Evolutionary conservation across 805 yeast genomes (phyloP).

Genomic region (Saccharomyces jurei): DNA sequence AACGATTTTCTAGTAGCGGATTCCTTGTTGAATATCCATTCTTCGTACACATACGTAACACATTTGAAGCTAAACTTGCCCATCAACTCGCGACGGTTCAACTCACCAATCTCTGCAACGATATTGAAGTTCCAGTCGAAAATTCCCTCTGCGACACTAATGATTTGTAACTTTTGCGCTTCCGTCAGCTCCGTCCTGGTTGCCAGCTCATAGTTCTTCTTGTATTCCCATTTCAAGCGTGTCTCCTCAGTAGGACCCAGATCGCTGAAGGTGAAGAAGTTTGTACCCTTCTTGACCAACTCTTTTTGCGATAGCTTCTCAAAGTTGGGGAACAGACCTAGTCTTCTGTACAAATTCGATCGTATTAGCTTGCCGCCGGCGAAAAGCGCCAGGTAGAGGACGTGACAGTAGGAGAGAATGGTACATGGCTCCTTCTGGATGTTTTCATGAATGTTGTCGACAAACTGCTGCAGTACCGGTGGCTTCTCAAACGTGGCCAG

Average conservation of each 20-base stretch:
- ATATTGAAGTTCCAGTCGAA: constrained; percentile 55
- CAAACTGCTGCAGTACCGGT: constrained; percentile 54
- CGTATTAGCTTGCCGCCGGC: constrained; percentile 78
- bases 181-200: constrained; percentile 68
- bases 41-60: constrained; percentile 29
- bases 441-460: constrained; percentile 47
- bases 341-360: constrained; percentile 54
- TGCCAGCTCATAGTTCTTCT: constrained; percentile 67
- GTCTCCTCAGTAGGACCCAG: constrained; percentile 57
- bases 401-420: constrained; percentile 74
- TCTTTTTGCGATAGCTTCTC: constrained; percentile 60
- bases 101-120: constrained; percentile 57
- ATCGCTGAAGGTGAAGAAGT: constrained; percentile 43
- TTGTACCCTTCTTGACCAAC: constrained; percentile 53
- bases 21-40: constrained; percentile 26
- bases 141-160: constrained; percentile 58
- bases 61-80: constrained; percentile 47
- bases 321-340: constrained; percentile 69
- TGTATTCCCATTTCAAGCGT: constrained; percentile 55
- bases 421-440: constrained; percentile 60
- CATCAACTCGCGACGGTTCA: constrained; percentile 52
- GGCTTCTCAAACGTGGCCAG: constrained; percentile 21
- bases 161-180: constrained; percentile 58
- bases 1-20: constrained; percentile 5
- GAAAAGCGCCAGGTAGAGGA: constrained; percentile 73